Evolutionary conservation across 495 filamentous ascomycete species (phyloP).

Genomic region (Bombardia bombarda): DNA sequence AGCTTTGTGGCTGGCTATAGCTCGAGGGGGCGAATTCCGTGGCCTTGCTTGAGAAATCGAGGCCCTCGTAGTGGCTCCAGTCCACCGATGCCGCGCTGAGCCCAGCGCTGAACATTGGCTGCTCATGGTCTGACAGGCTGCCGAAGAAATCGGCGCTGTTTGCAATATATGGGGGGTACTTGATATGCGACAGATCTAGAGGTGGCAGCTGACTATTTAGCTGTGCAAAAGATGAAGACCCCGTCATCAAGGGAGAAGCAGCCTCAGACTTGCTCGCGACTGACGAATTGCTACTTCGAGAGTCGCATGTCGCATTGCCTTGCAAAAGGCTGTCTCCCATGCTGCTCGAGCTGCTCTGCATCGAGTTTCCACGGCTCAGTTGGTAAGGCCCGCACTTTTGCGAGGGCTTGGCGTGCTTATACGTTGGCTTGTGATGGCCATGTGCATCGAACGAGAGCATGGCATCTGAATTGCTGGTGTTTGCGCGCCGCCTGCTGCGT

Average conservation of each 20-base stretch:
- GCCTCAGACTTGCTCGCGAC: conserved; percentile 48
- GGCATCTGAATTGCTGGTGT: conserved; percentile 75
- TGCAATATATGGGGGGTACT: conserved; percentile 47
- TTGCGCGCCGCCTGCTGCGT: conserved; percentile 54
- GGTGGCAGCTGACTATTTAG: conserved; percentile 55
- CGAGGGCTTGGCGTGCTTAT: conserved; percentile 80
- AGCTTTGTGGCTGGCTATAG: conserved; percentile 64
- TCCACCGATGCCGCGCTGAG: conserved; percentile 58
- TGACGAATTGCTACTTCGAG: conserved; percentile 32
- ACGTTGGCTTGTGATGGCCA: conserved; percentile 87
- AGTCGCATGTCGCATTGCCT: conserved; percentile 14
- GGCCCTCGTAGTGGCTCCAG: conserved; percentile 63
- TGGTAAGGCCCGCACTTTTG: conserved; percentile 83
- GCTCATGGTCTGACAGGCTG: conserved; percentile 51
- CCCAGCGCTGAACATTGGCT: conserved; percentile 58
- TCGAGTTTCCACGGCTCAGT: conserved; percentile 63
- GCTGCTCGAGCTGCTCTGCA: conserved; percentile 50
- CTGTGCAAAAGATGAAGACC: conserved; percentile 49
- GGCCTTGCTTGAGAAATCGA: conserved; percentile 42
- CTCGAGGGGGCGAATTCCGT: conserved; percentile 52
- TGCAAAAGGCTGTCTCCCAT: conserved; percentile 55
- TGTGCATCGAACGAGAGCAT: conserved; percentile 80
- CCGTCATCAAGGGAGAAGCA: conserved; percentile 56
- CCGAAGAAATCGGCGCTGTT: conserved; percentile 44
- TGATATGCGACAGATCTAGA: conserved; percentile 51